A percentile compares a stretch with the other conserved stretches of the same genome.
phyloP scores from a whole-genome alignment of 2,329 filamentous ascomycete species.

The Neonectria magnoliae region DNA sequence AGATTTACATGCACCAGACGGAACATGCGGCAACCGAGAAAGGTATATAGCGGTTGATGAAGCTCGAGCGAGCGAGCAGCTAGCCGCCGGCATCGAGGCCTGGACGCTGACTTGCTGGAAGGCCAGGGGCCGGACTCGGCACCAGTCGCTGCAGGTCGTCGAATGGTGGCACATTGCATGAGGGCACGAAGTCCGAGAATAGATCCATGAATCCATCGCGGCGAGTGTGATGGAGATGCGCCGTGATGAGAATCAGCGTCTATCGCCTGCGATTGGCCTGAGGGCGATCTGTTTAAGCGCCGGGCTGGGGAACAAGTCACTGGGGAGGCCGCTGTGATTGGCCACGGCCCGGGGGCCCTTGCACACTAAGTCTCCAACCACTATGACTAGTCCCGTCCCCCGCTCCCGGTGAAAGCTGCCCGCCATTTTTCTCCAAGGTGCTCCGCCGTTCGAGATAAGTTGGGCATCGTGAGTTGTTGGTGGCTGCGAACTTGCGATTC shows the following conservation, averaged over 20 bases:
- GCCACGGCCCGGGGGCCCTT: slow-evolving; percentile 8
- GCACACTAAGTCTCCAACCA: slow-evolving; percentile 16
- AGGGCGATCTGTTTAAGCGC: slow-evolving; percentile 52
- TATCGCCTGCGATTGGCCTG: slow-evolving; percentile 54
- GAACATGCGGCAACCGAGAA: slow-evolving; percentile 54
- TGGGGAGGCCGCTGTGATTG: slow-evolving; percentile 35
- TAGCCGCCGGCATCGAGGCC: slow-evolving; percentile 53
- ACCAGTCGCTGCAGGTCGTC: slow-evolving; percentile 29
- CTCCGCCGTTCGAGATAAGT: too few relatives aligned
- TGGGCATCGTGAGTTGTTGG: neutral
- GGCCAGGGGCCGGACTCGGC: slow-evolving; percentile 27
- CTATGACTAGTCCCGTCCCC: neutral
- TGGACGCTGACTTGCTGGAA: slow-evolving; percentile 55
- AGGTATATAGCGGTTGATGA: slow-evolving; percentile 69
- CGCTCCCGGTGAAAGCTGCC: slow-evolving; percentile 4
- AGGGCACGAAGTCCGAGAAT: slow-evolving; percentile 46
- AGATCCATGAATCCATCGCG: slow-evolving; percentile 48
- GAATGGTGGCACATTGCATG: slow-evolving; percentile 52
- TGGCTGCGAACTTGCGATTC: neutral
- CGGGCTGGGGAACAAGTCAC: slow-evolving; percentile 36
- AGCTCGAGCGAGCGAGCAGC: slow-evolving; percentile 47
- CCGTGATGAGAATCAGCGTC: slow-evolving; percentile 28
- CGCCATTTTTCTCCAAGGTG: neutral
- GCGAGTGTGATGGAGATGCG: slow-evolving; percentile 42
- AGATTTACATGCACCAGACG: slow-evolving; percentile 56